These are phyloP conservation scores for Stemphylium lycopersici DNA, from an alignment of 2,329 filamentous ascomycete genomes.

Conservation along the genomic window DNA sequence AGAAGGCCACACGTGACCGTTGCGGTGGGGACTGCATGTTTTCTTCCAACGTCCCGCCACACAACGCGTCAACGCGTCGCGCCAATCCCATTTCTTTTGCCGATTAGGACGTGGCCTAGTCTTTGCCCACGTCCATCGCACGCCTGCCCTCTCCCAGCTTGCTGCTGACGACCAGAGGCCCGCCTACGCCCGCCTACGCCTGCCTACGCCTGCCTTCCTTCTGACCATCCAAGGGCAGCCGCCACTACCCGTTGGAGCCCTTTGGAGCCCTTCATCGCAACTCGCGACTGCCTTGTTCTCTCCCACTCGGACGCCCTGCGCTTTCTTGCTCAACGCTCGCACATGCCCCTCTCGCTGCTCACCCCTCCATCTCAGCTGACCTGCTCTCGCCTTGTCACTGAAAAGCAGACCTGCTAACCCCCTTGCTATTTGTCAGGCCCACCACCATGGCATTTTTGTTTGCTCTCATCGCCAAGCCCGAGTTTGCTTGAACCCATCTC, in stretches of 20 bases:
- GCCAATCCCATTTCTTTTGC: background rate
- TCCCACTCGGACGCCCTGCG: background rate
- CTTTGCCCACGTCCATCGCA: no score
- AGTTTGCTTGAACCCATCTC: constrained; percentile 6
- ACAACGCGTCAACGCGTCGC: constrained; percentile 15
- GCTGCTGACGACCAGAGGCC: no score
- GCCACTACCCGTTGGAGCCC: background rate
- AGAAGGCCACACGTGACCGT: constrained; percentile 16
- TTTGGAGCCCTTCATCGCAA: background rate
- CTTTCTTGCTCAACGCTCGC: no score
- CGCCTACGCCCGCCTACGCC: no score
- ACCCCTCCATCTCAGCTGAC: no score
- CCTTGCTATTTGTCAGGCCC: background rate
- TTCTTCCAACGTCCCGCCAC: constrained; percentile 8
- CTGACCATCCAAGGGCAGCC: background rate
- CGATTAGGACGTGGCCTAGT: no score
- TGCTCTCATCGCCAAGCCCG: background rate
- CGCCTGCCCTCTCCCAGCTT: no score
- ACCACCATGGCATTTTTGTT: background rate
- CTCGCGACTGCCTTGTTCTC: background rate
- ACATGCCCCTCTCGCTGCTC: no score
- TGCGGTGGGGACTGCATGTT: constrained; percentile 4
- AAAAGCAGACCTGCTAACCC: no score
- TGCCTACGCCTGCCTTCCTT: background rate
- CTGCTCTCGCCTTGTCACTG: no score